Evolutionary conservation across 2,329 filamentous ascomycete species (phyloP), one percentile per base, ranked within the genome.

Genomic region (Aspergillus sp.): DNA sequence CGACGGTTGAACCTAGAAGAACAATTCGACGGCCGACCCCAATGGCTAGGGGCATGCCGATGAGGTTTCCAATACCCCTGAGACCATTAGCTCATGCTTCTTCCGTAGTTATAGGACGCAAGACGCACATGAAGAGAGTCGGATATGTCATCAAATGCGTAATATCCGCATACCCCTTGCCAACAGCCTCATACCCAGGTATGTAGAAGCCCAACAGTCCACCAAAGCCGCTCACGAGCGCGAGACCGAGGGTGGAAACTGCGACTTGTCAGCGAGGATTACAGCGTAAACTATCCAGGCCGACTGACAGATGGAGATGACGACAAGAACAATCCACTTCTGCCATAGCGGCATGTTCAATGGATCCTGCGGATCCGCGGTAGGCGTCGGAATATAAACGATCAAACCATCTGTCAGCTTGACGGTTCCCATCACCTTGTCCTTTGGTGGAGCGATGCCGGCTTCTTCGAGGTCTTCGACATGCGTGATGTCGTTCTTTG

Each of bases 171-270:
- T 78, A 77, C 3, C 67, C 68, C 25, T 77, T 76, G 7, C 78
- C 78, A 5, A 63, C 69, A 1, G 72, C 72, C 3, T 68, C 62
- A 61, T 80, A 81, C 1, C 68, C 68, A 7, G 77, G 77, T 8
- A 81, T 78, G 61, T 80, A 80, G 57, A 79, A 80, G 7, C 67
- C 71, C 4, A 81, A 66, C 1, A 81, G 71, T 3, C 77, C 79
- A 17, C 79, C 78, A 38, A 81, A 79, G 0, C 78, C 79, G 13
- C 76, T 77, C 0, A 80, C 76, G 8, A 80, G 68, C 1, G 73
- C 68, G 13, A 81, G 67, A 11, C 77, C 76, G 3, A 80, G 58
- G 15, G 72, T 73, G 4, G 79, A 79, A 64, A 81, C 78, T 80
- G 31, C 23, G 68, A n/a, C 19, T 66, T 69, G 22, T 64, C 30